These are phyloP conservation scores for Pseudogymnoascus sp. DNA, from an alignment of 2,329 filamentous ascomycete genomes.

Conservation along the genomic window DNA sequence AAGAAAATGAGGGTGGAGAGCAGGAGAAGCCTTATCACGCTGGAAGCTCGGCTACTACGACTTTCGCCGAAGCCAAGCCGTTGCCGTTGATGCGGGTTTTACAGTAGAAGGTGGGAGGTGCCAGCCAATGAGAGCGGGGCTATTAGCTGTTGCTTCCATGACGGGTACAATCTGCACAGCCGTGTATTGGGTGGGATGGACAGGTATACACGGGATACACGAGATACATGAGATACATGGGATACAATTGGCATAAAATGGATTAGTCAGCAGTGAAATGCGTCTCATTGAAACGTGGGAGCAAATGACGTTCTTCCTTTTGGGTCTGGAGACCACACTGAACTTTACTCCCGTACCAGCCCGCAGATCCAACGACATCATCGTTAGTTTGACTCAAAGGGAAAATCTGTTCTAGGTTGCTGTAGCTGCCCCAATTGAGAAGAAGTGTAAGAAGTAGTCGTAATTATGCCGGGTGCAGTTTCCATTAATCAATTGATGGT, in stretches of 20 bases:
- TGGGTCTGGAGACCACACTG: not conserved
- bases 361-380: constrained; percentile 5
- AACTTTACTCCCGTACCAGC: constrained; percentile 3
- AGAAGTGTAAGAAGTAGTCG: not conserved
- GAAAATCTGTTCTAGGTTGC: not conserved
- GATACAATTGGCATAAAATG: not conserved
- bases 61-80: constrained; percentile 7
- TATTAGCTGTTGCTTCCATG: constrained; percentile 5
- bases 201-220: not conserved
- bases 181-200: not conserved
- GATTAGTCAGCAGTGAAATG: not conserved
- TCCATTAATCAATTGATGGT: not conserved
- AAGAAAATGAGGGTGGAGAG: constrained; percentile 7
- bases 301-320: not conserved
- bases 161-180: constrained; percentile 1
- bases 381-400: not conserved
- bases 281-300: not conserved
- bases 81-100: constrained; percentile 9
- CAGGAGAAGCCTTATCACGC: constrained; percentile 8
- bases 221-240: not conserved
- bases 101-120: not conserved
- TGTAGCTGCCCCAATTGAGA: not conserved
- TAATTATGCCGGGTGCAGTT: not conserved
- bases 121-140: not conserved
- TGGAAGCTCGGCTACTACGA: constrained; percentile 9